phyloP scores from a whole-genome alignment of 768 basidiomycete genomes.

The Tricholoma hemisulphureum region DNA sequence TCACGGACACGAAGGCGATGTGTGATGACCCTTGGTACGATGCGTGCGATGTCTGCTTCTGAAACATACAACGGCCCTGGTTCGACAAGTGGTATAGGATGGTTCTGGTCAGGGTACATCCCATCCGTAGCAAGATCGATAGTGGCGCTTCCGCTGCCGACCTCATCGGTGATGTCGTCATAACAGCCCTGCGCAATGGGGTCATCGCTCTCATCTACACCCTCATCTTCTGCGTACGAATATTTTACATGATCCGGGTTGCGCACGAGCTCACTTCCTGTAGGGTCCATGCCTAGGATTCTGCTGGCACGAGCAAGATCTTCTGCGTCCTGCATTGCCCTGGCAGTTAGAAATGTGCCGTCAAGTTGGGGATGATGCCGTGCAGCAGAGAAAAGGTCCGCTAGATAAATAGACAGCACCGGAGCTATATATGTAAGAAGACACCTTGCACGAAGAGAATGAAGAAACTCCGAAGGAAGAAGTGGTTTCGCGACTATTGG shows the following conservation, averaged over 20 bases:
- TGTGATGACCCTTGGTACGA: constrained; percentile 69
- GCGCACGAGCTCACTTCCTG: constrained; percentile 52
- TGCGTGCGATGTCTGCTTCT: constrained; percentile 72
- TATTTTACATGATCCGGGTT: background rate
- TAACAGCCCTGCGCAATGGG: constrained; percentile 2
- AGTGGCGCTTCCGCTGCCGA: constrained; percentile 15
- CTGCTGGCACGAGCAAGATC: constrained; percentile 66
- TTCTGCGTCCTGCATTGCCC: constrained; percentile 60
- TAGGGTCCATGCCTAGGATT: constrained; percentile 59
- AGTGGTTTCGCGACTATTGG: constrained; percentile 27
- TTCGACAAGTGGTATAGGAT: background rate
- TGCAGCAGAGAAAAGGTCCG: constrained; percentile 71
- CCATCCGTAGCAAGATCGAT: constrained; percentile 10
- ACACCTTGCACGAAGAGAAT: constrained; percentile 28
- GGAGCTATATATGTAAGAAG: constrained; percentile 47
- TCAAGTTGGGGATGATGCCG: constrained; percentile 72
- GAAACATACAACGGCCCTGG: constrained; percentile 54
- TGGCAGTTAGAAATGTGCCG: constrained; percentile 61
- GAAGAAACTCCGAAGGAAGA: constrained; percentile 30
- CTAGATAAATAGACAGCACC: constrained; percentile 58
- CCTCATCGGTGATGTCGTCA: constrained; percentile 12
- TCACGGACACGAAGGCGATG: constrained; percentile 73
- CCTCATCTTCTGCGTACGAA: constrained; percentile 4
- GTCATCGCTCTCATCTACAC: background rate
- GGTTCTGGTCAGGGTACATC: constrained; percentile 4